Evolutionary conservation across 2,329 filamentous ascomycete genomes (phyloP), one percentile per base, ranked within the genome.

Genomic region (Ceratocystis alfenasii): DNA sequence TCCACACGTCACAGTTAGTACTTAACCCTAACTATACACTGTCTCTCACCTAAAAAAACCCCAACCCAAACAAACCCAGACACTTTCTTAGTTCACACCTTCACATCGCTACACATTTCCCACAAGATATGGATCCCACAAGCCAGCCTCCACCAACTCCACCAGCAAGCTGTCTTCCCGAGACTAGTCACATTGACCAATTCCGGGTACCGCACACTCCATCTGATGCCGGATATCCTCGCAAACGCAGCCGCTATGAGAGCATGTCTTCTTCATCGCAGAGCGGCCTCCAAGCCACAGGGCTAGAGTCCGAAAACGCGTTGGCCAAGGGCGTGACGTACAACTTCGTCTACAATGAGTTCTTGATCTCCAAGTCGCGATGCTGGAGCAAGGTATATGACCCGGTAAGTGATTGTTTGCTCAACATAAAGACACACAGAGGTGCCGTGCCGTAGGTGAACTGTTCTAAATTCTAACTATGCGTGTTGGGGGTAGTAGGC

Each of bases 281-380:
- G 7, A 57, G 25, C 25, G 53, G 53, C 25, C 17, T 57, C 10
- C 53, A 57, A 30, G 53, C 53, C 22, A 28, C 25, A 15, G 25
- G 5, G 59, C 44, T 53, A 48, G 28, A 25, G 5, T 30, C 62
- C 17, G 64, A 65, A 33, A 48, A 46, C 45, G 6, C 30, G 28
- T 5, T 65, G 17, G 57, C 64, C 22, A 45, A 67, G 33, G 62
- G 62, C 36, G 66, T 68, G 15, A 64, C 63, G 48, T 57, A 70
- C 48, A 70, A 70, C 44, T 69, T 71, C 33, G 59, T 71, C 4
- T 57, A 66, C 44, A 71, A 71, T 62, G 64, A 66, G 17, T 68
- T 70, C 61, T 4, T 70, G 17, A 44, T 66, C 20, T 70, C 69
- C 45, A 68, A 69, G 50, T 66, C 70, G 36, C 64, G 68, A 7